A percentile compares a stretch with the other conserved stretches of the same genome.
Evolutionary conservation across 2,329 filamentous ascomycete species (phyloP).

Genomic region (Dactylellina sp.): DNA sequence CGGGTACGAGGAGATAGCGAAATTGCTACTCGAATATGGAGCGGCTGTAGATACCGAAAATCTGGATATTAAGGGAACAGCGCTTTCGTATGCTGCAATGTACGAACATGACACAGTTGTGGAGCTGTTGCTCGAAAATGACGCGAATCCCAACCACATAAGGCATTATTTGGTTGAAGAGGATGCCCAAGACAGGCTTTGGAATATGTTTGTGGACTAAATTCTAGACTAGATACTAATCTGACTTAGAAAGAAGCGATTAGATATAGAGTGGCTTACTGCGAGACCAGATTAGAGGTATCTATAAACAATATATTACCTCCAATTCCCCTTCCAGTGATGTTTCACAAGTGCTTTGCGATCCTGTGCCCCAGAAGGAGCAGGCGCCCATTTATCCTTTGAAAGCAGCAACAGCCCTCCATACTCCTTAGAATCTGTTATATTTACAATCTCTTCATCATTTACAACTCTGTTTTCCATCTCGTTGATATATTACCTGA

Average conservation of each 20-base stretch:
- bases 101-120: background rate
- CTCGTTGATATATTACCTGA: slow-evolving; percentile 39
- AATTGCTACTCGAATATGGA: background rate
- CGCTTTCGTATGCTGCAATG: background rate
- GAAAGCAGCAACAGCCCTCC: no score
- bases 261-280: no score
- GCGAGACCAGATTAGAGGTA: no score
- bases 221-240: no score
- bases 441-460: slow-evolving; percentile 32
- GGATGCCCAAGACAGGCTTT: no score
- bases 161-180: no score
- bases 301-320: slow-evolving; percentile 6
- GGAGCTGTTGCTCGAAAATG: no score
- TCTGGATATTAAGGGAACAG: background rate
- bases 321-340: slow-evolving; percentile 41
- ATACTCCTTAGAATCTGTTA: no score
- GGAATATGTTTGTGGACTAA: background rate
- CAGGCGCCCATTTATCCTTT: no score
- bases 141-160: no score
- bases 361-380: no score
- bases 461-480: slow-evolving; percentile 2
- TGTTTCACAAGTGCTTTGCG: slow-evolving; percentile 19
- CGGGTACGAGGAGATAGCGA: background rate
- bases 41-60: background rate
- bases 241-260: no score